These are phyloP conservation scores for Diversispora epigaea DNA, from an alignment of 192 early-diverging fungal genomes.

Conservation along the genomic window DNA sequence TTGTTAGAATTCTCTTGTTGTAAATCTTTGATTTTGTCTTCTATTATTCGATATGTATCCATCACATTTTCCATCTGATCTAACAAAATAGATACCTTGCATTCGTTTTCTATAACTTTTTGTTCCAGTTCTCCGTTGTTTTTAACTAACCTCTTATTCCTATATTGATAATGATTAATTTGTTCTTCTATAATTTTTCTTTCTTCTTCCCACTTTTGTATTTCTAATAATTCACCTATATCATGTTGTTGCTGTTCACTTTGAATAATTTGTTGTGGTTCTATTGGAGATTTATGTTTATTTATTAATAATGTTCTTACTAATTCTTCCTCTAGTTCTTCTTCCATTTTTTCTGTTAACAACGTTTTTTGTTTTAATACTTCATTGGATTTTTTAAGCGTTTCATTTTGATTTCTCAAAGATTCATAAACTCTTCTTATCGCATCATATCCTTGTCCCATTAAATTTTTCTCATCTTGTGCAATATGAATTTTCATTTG, in stretches of 20 bases:
- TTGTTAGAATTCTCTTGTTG: background rate
- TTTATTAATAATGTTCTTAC: too few relatives aligned
- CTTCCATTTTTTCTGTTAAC: background rate
- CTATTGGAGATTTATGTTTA: background rate
- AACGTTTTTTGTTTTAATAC: background rate
- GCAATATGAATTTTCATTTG: slow-evolving; percentile 4
- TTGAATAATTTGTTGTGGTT: background rate
- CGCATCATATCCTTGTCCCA: slow-evolving; percentile 22
- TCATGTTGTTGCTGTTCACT: background rate
- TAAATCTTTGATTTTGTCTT: background rate
- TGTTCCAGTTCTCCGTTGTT: slow-evolving; percentile 9
- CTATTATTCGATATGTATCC: slow-evolving; percentile 22
- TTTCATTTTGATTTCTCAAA: slow-evolving; percentile 17
- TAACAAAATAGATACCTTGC: slow-evolving; percentile 16
- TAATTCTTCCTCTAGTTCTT: background rate
- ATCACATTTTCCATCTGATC: slow-evolving; percentile 29
- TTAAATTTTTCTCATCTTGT: slow-evolving; percentile 17
- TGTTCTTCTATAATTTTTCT: background rate
- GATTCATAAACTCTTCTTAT: slow-evolving; percentile 18
- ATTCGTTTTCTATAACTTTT: slow-evolving; percentile 9
- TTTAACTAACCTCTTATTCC: background rate
- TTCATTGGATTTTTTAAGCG: slow-evolving; percentile 11
- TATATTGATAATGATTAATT: slow-evolving; percentile 6
- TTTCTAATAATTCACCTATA: background rate
- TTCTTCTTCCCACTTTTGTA: slow-evolving; percentile 17